A percentile compares a stretch with the other conserved stretches of the same genome.
Evolutionary conservation across 805 yeast species (phyloP).

Genomic region (Scheffersomyces coipomensis): DNA sequence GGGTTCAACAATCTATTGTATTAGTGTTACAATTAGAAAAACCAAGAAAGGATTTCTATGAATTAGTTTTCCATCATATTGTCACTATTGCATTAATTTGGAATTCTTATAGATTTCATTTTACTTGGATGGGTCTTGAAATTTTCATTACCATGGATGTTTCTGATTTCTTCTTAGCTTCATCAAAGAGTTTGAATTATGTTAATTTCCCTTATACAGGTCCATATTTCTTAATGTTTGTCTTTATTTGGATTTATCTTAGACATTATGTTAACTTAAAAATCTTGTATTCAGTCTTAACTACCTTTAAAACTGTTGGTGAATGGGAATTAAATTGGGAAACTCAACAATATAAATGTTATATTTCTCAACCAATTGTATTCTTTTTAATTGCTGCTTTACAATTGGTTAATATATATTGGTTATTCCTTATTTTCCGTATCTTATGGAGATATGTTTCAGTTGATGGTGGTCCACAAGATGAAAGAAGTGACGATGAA

Average conservation of each 20-base stretch:
- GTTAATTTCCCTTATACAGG: constrained; percentile 63
- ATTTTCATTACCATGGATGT: constrained; percentile 95
- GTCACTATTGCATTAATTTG: constrained; percentile 86
- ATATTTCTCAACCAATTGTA: constrained; percentile 90
- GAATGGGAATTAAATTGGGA: constrained; percentile 77
- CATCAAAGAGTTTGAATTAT: constrained; percentile 85
- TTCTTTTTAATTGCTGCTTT: constrained; percentile 74
- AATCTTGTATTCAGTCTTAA: constrained; percentile 79
- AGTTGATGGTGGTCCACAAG: constrained; percentile 55
- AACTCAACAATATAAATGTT: constrained; percentile 93
- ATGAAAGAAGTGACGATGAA: constrained; percentile 88
- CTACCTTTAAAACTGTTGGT: constrained; percentile 87
- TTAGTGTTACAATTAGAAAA: constrained; percentile 83
- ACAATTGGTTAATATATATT: constrained; percentile 82
- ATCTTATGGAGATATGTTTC: constrained; percentile 63
- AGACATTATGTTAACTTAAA: constrained; percentile 83
- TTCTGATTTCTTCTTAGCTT: constrained; percentile 83
- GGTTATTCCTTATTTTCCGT: constrained; percentile 82
- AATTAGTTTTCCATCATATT: constrained; percentile 89
- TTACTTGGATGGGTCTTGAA: constrained; percentile 92
- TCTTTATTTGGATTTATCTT: constrained; percentile 76
- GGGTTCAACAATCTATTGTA: constrained; percentile 94
- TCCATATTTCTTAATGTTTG: constrained; percentile 68
- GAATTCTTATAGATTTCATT: constrained; percentile 89
- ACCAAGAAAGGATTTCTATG: constrained; percentile 92